Evolutionary conservation across 768 basidiomycete species (phyloP).

Genomic region (Kondoa malvinella): DNA sequence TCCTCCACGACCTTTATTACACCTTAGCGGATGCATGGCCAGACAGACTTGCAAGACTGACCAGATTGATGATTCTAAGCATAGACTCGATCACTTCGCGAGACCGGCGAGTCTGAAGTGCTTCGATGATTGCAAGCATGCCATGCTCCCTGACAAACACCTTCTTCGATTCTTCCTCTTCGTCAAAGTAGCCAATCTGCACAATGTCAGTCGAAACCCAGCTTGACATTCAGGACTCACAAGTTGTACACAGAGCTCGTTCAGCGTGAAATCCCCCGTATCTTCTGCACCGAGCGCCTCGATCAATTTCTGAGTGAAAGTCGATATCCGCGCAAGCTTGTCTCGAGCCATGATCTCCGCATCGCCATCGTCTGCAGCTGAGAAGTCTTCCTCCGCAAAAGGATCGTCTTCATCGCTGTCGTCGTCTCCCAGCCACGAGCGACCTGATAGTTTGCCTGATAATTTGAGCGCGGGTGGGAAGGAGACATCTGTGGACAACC

Average conservation of each 20-base stretch:
- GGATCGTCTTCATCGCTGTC: conserved; percentile 85
- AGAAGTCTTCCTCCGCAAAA: conserved; percentile 61
- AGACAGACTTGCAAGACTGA: conserved; percentile 31
- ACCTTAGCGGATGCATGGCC: not conserved
- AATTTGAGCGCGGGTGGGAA: not conserved
- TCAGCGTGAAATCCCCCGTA: conserved; percentile 55
- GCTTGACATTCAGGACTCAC: conserved; percentile 36
- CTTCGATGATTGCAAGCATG: conserved; percentile 83
- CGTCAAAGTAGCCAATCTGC: conserved; percentile 42
- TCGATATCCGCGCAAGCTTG: conserved; percentile 73
- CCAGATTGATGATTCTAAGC: conserved; percentile 75
- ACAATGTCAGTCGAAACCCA: not conserved
- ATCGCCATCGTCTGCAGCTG: conserved; percentile 13
- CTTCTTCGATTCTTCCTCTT: conserved; percentile 64
- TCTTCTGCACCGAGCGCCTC: conserved; percentile 69
- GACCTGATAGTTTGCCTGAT: conserved; percentile 3
- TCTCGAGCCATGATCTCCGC: conserved; percentile 83
- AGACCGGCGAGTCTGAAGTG: conserved; percentile 69
- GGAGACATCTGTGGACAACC: conserved; percentile 87
- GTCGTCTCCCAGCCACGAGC: conserved; percentile 52
- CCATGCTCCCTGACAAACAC: conserved; percentile 87
- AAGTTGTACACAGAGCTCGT: conserved; percentile 71
- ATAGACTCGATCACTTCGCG: conserved; percentile 71
- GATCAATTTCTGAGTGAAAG: conserved; percentile 62
- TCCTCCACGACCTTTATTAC: conserved; percentile 37